A percentile compares a stretch with the other conserved stretches of the same genome.
phyloP scores from a whole-genome alignment of 768 basidiomycete genomes.

The Suillus occidentalis region DNA sequence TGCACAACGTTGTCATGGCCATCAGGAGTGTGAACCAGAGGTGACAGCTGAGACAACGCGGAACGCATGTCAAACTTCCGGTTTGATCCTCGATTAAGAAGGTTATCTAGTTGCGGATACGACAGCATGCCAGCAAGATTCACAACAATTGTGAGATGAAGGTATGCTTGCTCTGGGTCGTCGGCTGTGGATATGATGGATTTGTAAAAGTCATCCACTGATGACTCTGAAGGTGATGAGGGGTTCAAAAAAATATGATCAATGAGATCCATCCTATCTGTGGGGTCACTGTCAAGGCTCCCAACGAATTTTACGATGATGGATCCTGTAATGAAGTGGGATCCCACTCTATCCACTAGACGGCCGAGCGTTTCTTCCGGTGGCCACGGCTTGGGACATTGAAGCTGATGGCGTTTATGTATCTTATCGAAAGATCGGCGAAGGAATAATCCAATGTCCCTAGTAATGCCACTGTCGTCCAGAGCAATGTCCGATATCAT shows the following conservation, averaged over 20 bases:
- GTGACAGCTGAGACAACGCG: neutral
- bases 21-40: neutral
- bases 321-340: neutral
- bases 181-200: neutral
- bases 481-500: neutral
- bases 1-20: too few species aligned
- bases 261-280: neutral
- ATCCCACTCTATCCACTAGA: neutral
- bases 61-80: neutral
- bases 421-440: neutral
- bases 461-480: fast-evolving
- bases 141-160: neutral
- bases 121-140: neutral
- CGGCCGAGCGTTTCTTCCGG: neutral
- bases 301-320: neutral
- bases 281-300: neutral
- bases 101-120: neutral
- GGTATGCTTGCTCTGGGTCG: neutral
- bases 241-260: too few species aligned
- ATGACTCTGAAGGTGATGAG: neutral
- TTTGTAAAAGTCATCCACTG: neutral
- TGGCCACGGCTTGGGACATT: neutral
- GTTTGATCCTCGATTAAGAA: neutral
- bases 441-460: neutral
- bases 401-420: neutral